These are phyloP conservation scores for Scedosporium dehoogii DNA, from an alignment of 2,329 filamentous ascomycete genomes.

Conservation along the genomic window DNA sequence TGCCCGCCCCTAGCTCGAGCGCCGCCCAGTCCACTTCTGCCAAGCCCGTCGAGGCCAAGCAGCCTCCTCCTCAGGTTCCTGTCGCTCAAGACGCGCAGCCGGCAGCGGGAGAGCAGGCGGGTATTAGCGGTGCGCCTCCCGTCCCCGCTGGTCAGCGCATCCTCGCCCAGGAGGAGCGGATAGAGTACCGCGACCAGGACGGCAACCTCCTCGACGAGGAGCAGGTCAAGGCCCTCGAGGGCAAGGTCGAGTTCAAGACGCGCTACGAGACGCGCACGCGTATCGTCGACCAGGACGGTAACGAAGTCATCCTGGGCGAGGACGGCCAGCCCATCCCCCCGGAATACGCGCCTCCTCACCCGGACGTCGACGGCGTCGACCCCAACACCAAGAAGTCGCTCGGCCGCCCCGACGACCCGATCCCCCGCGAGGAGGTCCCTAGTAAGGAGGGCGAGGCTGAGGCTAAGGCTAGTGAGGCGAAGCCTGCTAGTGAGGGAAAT, in stretches of 20 bases:
- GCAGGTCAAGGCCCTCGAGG: conserved; percentile 73
- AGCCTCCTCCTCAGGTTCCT: conserved; percentile 7
- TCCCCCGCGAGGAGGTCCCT: conserved; percentile 27
- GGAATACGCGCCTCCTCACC: conserved; percentile 38
- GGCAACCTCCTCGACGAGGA: conserved; percentile 80
- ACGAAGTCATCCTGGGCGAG: conserved; percentile 47
- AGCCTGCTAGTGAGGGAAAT: conserved; percentile 54
- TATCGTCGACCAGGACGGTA: conserved; percentile 68
- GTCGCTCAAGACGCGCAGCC: conserved; percentile 9
- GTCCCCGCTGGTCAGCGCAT: conserved; percentile 36
- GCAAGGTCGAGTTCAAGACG: conserved; percentile 92
- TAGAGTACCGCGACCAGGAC: conserved; percentile 92
- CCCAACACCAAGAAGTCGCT: conserved; percentile 42
- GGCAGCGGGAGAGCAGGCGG: conserved; percentile 16
- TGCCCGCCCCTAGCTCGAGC: conserved; percentile 16
- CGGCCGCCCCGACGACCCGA: conserved; percentile 25
- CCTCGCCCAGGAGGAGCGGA: conserved; percentile 59
- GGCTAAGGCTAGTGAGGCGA: conserved; percentile 42
- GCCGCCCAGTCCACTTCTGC: conserved; percentile 8
- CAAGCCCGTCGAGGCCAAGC: conserved; percentile 15
- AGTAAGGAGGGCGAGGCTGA: conserved; percentile 52
- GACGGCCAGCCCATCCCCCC: conserved; percentile 28
- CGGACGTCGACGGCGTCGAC: conserved; percentile 51
- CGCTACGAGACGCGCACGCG: conserved; percentile 91
- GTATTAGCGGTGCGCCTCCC: conserved; percentile 40